Evolutionary conservation across 1,284 basidiomycete genomes (phyloP).

Genomic region (Melanopsichium pennsylvanicum): DNA sequence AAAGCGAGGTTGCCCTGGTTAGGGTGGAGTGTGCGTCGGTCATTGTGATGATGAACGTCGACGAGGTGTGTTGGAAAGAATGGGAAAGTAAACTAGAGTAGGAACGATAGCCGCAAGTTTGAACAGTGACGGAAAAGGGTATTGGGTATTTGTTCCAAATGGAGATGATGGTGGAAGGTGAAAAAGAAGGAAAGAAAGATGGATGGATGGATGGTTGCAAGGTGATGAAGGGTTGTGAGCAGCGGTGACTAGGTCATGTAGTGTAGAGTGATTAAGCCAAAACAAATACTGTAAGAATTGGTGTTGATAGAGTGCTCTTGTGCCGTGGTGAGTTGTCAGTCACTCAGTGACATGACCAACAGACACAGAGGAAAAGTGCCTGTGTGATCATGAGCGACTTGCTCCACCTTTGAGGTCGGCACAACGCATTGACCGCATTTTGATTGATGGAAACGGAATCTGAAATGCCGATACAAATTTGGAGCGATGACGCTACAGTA

Average conservation of each 20-base stretch:
- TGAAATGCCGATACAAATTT: conserved; percentile 17
- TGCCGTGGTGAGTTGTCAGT: too few relatives aligned
- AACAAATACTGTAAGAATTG: too few relatives aligned
- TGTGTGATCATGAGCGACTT: neutral
- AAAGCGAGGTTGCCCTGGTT: conserved; percentile 61
- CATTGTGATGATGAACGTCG: conserved; percentile 34
- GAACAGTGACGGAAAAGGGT: too few relatives aligned
- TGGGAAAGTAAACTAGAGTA: neutral
- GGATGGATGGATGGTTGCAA: too few relatives aligned
- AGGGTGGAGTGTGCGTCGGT: conserved; percentile 63
- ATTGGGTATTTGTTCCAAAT: conserved; percentile 16
- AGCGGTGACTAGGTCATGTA: neutral
- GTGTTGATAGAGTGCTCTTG: too few relatives aligned
- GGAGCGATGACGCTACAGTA: conserved; percentile 28
- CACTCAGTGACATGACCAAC: too few relatives aligned
- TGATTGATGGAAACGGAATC: conserved; percentile 2
- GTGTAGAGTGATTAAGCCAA: too few relatives aligned
- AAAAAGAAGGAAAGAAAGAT: conserved; percentile 2
- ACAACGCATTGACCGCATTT: conserved; percentile 9
- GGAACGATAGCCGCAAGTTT: too few relatives aligned
- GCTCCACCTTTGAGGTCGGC: conserved; percentile 3
- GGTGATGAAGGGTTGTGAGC: too few relatives aligned
- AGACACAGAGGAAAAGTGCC: too few relatives aligned
- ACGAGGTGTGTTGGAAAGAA: conserved; percentile 13
- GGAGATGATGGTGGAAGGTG: conserved; percentile 22